These are phyloP conservation scores for Clohesyomyces aquaticus DNA, from an alignment of 495 filamentous ascomycete species.

Conservation along the genomic window DNA sequence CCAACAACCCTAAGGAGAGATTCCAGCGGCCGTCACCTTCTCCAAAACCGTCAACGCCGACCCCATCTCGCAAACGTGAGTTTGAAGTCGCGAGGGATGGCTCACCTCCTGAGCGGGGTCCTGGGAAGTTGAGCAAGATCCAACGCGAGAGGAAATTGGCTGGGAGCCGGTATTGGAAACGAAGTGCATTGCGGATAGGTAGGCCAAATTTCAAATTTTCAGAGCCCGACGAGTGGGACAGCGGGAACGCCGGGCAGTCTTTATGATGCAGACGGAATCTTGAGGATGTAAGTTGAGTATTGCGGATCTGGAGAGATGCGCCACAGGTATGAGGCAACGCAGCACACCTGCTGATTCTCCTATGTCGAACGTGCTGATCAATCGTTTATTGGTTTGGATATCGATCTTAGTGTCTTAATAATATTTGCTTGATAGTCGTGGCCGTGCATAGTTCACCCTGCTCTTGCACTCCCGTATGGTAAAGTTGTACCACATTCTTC, in stretches of 20 bases:
- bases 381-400: too few species aligned
- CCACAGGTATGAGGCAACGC: too few species aligned
- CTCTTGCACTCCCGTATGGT: too few species aligned
- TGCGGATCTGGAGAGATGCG: too few species aligned
- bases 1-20: conserved; percentile 19
- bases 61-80: conserved; percentile 9
- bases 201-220: conserved; percentile 30
- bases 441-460: too few species aligned
- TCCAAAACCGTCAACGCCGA: conserved; percentile 8
- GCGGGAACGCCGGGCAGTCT: conserved; percentile 34
- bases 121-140: not conserved
- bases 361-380: too few species aligned
- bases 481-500: too few species aligned
- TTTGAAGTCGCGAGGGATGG: conserved; percentile 30
- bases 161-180: conserved; percentile 18
- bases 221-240: conserved; percentile 22
- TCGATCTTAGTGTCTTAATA: too few species aligned
- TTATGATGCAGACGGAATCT: conserved; percentile 39
- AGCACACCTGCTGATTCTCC: too few species aligned
- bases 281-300: conserved; percentile 13
- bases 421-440: too few species aligned
- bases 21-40: conserved; percentile 11
- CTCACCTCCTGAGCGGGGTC: not conserved
- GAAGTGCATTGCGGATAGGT: conserved; percentile 9
- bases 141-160: not conserved